These are phyloP conservation scores for Triangularia verruculosa DNA, from an alignment of 2,329 filamentous ascomycete species.

Conservation along the genomic window DNA sequence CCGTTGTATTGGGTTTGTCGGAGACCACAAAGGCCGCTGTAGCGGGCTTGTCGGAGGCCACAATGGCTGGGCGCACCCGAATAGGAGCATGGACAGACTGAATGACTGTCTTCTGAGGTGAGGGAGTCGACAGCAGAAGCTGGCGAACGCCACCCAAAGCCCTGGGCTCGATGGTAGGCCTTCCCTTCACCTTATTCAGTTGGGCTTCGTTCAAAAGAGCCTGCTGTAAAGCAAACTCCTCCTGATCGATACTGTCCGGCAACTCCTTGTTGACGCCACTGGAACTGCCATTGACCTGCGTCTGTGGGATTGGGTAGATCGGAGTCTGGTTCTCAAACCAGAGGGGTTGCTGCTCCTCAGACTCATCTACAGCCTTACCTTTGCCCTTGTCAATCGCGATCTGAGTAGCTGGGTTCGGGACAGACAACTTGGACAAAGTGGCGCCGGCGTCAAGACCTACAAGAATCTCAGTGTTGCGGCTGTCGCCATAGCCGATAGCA, in stretches of 20 bases:
- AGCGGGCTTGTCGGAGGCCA: neutral
- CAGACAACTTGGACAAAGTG: neutral
- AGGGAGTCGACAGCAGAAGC: neutral
- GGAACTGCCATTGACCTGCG: neutral
- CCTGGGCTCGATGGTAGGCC: neutral
- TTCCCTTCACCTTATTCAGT: neutral
- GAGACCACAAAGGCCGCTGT: neutral
- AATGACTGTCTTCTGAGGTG: neutral
- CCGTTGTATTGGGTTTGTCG: neutral
- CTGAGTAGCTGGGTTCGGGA: neutral
- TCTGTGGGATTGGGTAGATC: neutral
- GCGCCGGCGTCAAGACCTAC: neutral
- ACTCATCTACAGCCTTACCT: neutral
- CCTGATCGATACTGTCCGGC: neutral
- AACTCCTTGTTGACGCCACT: neutral
- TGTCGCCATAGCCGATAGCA: conserved; percentile 14
- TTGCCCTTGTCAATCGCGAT: neutral
- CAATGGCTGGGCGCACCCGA: neutral
- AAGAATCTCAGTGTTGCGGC: neutral
- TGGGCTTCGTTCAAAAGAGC: neutral
- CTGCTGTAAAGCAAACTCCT: neutral
- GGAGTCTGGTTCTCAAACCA: neutral
- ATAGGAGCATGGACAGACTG: neutral
- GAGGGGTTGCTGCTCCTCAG: neutral
- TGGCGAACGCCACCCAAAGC: neutral